Evolutionary conservation across 305 asterid species (phyloP).

Genomic region (Caryopteris hybrid): DNA sequence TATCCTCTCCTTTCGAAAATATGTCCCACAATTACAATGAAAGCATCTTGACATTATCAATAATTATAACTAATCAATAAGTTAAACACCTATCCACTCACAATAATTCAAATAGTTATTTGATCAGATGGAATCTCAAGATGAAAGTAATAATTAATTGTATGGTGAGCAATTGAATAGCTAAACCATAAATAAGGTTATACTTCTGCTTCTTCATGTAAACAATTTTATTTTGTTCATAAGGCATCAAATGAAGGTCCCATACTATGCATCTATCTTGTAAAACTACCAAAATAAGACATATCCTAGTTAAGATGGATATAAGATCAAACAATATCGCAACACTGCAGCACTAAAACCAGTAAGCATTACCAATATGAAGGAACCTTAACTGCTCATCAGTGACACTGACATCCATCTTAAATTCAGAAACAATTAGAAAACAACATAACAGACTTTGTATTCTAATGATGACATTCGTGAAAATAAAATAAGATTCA

Average conservation of each 20-base stretch:
- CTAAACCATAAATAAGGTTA: background rate
- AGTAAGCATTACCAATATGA: background rate
- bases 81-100: too few relatives aligned
- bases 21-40: background rate
- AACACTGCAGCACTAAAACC: background rate
- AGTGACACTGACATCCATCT: background rate
- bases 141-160: background rate
- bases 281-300: background rate
- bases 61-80: background rate
- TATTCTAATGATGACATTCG: background rate
- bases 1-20: background rate
- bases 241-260: background rate
- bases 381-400: conserved; percentile 4
- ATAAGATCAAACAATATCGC: background rate
- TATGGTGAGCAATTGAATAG: background rate
- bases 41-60: background rate
- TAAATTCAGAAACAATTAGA: background rate
- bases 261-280: background rate
- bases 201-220: background rate
- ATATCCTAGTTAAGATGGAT: background rate
- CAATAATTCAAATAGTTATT: too few relatives aligned
- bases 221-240: background rate
- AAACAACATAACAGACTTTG: background rate
- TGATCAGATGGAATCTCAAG: too few relatives aligned
- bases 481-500: background rate